Conservation (phyloP, 2,329 filamentous ascomycete genomes). For the Aspergillus sergii region DNA sequence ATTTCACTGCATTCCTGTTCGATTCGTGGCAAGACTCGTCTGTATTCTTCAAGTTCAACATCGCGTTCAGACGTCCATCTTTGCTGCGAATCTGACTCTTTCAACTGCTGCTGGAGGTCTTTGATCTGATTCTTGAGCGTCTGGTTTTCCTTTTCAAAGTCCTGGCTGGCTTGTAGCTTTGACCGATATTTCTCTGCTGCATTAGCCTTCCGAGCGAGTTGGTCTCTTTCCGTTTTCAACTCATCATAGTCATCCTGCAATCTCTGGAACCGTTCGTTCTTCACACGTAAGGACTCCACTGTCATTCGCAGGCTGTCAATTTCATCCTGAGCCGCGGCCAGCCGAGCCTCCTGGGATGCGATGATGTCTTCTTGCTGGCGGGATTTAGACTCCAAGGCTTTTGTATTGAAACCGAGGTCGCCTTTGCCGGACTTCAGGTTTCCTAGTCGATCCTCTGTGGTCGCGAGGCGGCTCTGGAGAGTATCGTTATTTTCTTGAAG, state of each 20-base stretch:
- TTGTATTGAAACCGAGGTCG: slow-evolving; percentile 50
- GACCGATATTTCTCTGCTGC: slow-evolving; percentile 53
- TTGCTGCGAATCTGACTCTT: slow-evolving; percentile 47
- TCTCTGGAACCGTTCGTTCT: slow-evolving; percentile 49
- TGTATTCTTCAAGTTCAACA: slow-evolving; percentile 47
- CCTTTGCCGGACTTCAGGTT: slow-evolving; percentile 53
- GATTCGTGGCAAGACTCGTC: slow-evolving; percentile 48
- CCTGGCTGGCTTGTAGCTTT: slow-evolving; percentile 52
- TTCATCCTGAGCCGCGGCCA: slow-evolving; percentile 55
- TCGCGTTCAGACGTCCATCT: slow-evolving; percentile 44
- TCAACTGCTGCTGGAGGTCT: slow-evolving; percentile 50
- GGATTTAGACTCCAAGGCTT: slow-evolving; percentile 53
- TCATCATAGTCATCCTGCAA: slow-evolving; percentile 54
- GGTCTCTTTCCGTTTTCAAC: slow-evolving; percentile 50
- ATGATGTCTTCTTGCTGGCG: slow-evolving; percentile 70
- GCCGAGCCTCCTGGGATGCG: slow-evolving; percentile 67
- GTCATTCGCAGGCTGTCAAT: slow-evolving; percentile 48
- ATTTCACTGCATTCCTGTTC: slow-evolving; percentile 53
- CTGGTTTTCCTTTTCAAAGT: slow-evolving; percentile 53
- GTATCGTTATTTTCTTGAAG: slow-evolving; percentile 54
- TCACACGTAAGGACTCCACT: slow-evolving; percentile 47
- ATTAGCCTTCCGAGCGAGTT: slow-evolving; percentile 51
- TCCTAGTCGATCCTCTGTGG: slow-evolving; percentile 54
- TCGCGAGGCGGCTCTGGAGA: slow-evolving; percentile 47
- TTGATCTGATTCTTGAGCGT: slow-evolving; percentile 49